A percentile compares a stretch with the other conserved stretches of the same genome.
Conservation (phyloP, 805 yeast species). For the Ogataea populi-albae region DNA sequence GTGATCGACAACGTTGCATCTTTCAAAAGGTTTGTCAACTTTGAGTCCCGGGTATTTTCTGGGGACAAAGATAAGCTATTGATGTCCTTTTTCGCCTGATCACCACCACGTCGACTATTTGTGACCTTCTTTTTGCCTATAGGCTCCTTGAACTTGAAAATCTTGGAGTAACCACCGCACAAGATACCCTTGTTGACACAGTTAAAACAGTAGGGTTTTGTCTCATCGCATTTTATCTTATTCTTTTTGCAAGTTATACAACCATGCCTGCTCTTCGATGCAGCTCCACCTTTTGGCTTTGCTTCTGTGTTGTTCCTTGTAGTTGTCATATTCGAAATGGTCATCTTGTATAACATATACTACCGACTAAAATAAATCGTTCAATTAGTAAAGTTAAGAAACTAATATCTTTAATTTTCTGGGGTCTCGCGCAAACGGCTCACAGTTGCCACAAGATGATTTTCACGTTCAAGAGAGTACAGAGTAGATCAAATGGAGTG, state of each 20-base stretch:
- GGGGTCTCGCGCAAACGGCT: too few relatives aligned
- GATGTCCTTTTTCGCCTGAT: neutral
- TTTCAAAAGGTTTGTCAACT: conserved; percentile 9
- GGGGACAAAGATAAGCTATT: neutral
- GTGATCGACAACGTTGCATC: conserved; percentile 17
- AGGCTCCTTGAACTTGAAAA: conserved; percentile 15
- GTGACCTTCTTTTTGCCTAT: neutral
- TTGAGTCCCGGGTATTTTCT: neutral
- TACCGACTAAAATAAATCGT: too few relatives aligned
- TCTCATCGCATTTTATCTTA: conserved; percentile 42
- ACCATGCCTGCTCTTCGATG: conserved; percentile 26
- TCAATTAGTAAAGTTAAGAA: too few relatives aligned
- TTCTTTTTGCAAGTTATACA: conserved; percentile 41
- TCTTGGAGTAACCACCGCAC: conserved; percentile 20
- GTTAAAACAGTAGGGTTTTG: conserved; percentile 38
- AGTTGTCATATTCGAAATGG: too few relatives aligned
- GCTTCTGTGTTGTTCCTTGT: too few relatives aligned
- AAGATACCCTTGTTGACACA: conserved; percentile 31
- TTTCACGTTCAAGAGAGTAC: too few relatives aligned
- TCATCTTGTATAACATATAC: too few relatives aligned
- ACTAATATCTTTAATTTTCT: too few relatives aligned
- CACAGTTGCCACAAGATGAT: too few relatives aligned
- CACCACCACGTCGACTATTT: neutral
- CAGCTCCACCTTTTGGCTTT: conserved; percentile 1
- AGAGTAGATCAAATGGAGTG: too few relatives aligned